Base-by-base conservation (phyloP, 192 early-diverging fungal genomes). In the Thoreauomyces humboldtii region DNA sequence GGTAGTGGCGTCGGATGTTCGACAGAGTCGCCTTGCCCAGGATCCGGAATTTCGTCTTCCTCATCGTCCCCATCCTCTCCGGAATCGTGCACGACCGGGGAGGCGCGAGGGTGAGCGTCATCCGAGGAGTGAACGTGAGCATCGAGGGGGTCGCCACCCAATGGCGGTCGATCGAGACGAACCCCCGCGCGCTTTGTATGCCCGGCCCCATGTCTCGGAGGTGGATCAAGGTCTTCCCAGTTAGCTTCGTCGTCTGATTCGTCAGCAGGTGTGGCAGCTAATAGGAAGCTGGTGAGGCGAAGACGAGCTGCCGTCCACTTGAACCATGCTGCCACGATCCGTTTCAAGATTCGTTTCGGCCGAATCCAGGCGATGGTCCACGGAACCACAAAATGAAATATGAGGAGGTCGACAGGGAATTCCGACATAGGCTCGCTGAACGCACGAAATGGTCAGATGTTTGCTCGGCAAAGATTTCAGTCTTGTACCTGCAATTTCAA, bases 261-360 rank as follows among this genome's bases (percentile, higher is more conserved):
- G 66, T 98, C 94, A 9, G 86, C 81, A 11, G 79, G 65, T 57
- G 73, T 70, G 38, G 72, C 76, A 14, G 89, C 91, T 61, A 96
- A 84, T 71, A 98, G 79, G 69, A 96, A 96, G 46, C 89, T 87
- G 0, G 88, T 85, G 50, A 98, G 69, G 1, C 93, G 85, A 29
- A 92, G 65, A 7, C 62, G 53, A 12, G 75, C 73, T 24, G 92
- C 84, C 0, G 84, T 80, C 27, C 79, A 46, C 7, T 72, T 73
- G 89, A 93, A 96, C 91, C 94, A 98, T 28, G 56, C 57, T 22
- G 71, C 63, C 41, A 92, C 75, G 35, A 89, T 52, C 1, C 42
- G 50, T 21, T 81, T 72, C 50, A 89, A 76, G 7, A 80, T 35
- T n/a, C 77, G 75, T 29, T 79, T 79, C 1, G 91, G 89, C 38